A percentile compares a stretch with the other conserved stretches of the same genome.
Evolutionary conservation across 2,329 filamentous ascomycete genomes (phyloP).

Genomic region (Pseudocercospora fuligena): DNA sequence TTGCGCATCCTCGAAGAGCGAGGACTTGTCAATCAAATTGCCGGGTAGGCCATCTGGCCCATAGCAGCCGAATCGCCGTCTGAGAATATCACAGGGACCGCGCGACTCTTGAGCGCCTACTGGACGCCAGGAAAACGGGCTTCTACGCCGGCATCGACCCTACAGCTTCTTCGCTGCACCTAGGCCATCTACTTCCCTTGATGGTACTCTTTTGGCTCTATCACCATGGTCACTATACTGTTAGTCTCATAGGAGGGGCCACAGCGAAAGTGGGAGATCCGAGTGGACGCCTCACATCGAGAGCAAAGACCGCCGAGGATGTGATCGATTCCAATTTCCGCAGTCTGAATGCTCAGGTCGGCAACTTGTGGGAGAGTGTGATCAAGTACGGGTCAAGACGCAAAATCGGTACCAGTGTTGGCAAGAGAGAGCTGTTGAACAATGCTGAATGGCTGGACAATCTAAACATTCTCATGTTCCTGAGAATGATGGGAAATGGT

Average conservation of each 20-base stretch:
- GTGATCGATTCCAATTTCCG: constrained; percentile 67
- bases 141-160: constrained; percentile 84
- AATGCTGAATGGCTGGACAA: constrained; percentile 84
- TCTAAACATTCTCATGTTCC: constrained; percentile 72
- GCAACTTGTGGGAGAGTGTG: constrained; percentile 75
- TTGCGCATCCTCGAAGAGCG: constrained; percentile 72
- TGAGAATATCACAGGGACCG: constrained; percentile 44
- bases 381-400: constrained; percentile 67
- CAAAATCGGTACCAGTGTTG: constrained; percentile 66
- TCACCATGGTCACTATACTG: constrained; percentile 70
- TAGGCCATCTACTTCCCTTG: constrained; percentile 78
- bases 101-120: constrained; percentile 64
- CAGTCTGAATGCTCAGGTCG: constrained; percentile 71
- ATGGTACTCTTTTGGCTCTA: constrained; percentile 88
- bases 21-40: constrained; percentile 74
- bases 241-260: constrained; percentile 66
- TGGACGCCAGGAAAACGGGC: constrained; percentile 69
- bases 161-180: constrained; percentile 76
- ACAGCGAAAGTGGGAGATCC: constrained; percentile 82
- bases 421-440: constrained; percentile 72
- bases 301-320: constrained; percentile 58
- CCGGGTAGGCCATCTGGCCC: constrained; percentile 60
- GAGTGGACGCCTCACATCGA: constrained; percentile 68
- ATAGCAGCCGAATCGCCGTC: background rate
- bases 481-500: constrained; percentile 72